Evolutionary conservation across 371 early-diverging fungal genomes (phyloP).

Genomic region (Saksenaea vasiformis): DNA sequence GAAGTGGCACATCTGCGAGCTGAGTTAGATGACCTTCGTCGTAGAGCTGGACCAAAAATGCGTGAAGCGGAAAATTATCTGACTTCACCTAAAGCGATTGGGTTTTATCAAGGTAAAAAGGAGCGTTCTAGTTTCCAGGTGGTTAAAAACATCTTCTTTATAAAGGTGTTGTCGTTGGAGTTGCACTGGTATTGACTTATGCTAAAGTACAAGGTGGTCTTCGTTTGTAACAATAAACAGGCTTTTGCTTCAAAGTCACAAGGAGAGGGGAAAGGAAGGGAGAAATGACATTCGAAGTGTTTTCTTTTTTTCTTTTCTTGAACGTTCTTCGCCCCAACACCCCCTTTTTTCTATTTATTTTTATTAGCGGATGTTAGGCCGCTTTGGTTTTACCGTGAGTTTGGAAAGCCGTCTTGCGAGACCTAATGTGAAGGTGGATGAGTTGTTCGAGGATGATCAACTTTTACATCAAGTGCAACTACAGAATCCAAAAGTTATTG

Average conservation of each 20-base stretch:
- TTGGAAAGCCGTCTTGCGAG: conserved; percentile 15
- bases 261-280: background rate
- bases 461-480: conserved; percentile 25
- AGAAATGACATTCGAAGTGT: background rate
- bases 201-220: conserved; percentile 5
- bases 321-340: background rate
- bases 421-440: conserved; percentile 18
- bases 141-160: background rate
- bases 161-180: conserved; percentile 11
- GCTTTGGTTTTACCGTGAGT: conserved; percentile 11
- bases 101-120: conserved; percentile 38
- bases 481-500: conserved; percentile 22
- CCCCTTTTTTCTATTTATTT: background rate
- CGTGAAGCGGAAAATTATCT: conserved; percentile 43
- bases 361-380: conserved; percentile 14
- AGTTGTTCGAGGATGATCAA: conserved; percentile 18
- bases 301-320: background rate
- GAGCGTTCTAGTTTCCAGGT: background rate
- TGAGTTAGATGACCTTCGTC: conserved; percentile 36
- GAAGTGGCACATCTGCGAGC: conserved; percentile 38
- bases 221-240: background rate
- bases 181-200: background rate
- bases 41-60: conserved; percentile 39
- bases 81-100: conserved; percentile 34
- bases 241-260: background rate